Evolutionary conservation across 805 yeast species (phyloP).

Genomic region (Suhomyces vadensis): DNA sequence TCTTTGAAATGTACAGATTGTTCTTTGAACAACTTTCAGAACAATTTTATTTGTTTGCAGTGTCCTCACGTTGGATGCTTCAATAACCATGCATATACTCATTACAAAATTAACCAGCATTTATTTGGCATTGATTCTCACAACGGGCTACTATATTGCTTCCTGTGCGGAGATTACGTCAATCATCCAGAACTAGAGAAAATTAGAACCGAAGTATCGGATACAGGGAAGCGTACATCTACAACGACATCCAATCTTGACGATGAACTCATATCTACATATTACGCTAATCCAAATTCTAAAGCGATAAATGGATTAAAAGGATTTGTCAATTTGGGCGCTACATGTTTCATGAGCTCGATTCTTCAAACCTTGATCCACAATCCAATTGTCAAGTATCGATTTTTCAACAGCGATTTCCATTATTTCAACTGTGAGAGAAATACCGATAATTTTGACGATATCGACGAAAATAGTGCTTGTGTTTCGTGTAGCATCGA

Average conservation of each 20-base stretch:
- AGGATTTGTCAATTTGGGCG: conserved; percentile 92
- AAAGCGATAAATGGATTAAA: conserved; percentile 75
- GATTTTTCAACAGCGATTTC: conserved; percentile 67
- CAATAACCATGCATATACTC: conserved; percentile 39
- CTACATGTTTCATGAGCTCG: conserved; percentile 96
- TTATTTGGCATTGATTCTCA: conserved; percentile 58
- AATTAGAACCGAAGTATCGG: conserved; percentile 36
- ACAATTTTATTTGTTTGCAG: conserved; percentile 66
- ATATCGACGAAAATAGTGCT: conserved; percentile 32
- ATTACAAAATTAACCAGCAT: conserved; percentile 36
- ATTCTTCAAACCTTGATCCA: conserved; percentile 87
- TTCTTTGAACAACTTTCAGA: conserved; percentile 37
- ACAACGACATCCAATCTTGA: not conserved
- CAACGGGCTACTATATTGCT: conserved; percentile 73
- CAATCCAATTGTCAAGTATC: conserved; percentile 81
- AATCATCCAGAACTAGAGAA: conserved; percentile 59
- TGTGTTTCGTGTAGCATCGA: conserved; percentile 89
- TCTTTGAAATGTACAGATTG: conserved; percentile 57
- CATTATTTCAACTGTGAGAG: conserved; percentile 59
- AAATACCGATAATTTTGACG: conserved; percentile 23
- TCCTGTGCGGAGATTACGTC: conserved; percentile 72
- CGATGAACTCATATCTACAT: conserved; percentile 6
- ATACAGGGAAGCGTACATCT: not conserved
- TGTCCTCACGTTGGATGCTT: conserved; percentile 78
- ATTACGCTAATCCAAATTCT: conserved; percentile 41